phyloP scores from a whole-genome alignment of 75 land plant species.

The Isoetes taiwanensis region DNA sequence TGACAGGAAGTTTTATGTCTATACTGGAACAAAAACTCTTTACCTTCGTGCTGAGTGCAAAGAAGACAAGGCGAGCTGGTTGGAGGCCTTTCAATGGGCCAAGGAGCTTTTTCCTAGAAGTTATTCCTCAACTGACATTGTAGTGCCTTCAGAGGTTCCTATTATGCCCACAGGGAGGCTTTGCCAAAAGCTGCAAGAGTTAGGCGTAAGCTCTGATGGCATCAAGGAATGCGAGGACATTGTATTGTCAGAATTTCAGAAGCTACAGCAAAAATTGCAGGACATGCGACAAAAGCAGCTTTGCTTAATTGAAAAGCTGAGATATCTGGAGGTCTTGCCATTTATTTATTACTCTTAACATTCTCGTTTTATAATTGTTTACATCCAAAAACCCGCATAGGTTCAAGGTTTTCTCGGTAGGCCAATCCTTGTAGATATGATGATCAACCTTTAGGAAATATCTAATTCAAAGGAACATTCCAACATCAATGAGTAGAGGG shows the following conservation, averaged over 20 bases:
- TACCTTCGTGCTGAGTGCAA: slow-evolving; percentile 22
- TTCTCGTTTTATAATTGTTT: too few relatives aligned
- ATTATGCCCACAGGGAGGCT: slow-evolving; percentile 4
- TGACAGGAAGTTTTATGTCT: slow-evolving; percentile 24
- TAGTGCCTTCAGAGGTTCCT: slow-evolving; percentile 3
- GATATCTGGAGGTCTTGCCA: slow-evolving; percentile 7
- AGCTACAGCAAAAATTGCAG: slow-evolving; percentile 11
- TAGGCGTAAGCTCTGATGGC: slow-evolving; percentile 10
- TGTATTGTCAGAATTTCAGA: slow-evolving; percentile 12
- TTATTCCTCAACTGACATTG: not conserved
- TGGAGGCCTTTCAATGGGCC: slow-evolving; percentile 15
- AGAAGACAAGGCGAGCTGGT: slow-evolving; percentile 18
- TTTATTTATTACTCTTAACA: too few relatives aligned
- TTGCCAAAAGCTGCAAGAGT: slow-evolving; percentile 7
- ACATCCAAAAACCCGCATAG: too few relatives aligned
- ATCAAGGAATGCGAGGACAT: slow-evolving; percentile 21
- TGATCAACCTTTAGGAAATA: too few relatives aligned
- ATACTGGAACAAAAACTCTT: slow-evolving; percentile 21
- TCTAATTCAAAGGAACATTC: too few relatives aligned
- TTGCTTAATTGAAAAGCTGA: slow-evolving; percentile 13
- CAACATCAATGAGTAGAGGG: too few relatives aligned
- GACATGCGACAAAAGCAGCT: slow-evolving; percentile 14
- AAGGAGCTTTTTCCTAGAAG: slow-evolving; percentile 14
- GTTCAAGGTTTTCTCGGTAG: too few relatives aligned
- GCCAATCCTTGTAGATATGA: too few relatives aligned